Base-by-base conservation (phyloP, 148 eudicot genomes). In the Polygonum aviculare region DNA sequence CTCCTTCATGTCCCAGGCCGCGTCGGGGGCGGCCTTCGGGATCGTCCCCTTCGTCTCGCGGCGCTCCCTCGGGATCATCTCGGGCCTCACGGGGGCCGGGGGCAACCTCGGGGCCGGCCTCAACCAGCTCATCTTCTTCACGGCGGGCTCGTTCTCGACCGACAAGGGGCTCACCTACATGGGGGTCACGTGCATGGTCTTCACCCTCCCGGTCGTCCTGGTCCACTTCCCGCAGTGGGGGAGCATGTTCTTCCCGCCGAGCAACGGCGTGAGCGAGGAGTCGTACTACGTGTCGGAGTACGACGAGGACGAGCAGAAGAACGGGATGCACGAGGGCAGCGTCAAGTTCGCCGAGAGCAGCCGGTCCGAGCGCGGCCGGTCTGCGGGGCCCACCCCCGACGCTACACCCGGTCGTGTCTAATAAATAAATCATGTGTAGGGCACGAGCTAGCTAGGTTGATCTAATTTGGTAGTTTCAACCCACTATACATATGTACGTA, bases 221-320 rank as follows among this genome's bases (percentile, higher is more conserved):
- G 65, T 88, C 38, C 86, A 88, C 71, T 88, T 88, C 60, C 89
- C 91, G 14, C 91, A 86, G 44, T 86, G 91, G 91, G 91, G 91
- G 0, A 77, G 89, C 70, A 86, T 86, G 89, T 83, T 86, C 38
- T 21, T 81, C 0, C 83, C 84, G 4, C 78, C 89, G 5, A 22
- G 80, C 0, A 78, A 81, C 36, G 77, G 62, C 39, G 62, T 55
- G 18, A 35, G 72, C 5, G 91, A 88, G 75, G 89, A 84, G 52
- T 7, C 16, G 3, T 88, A 86, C 62, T 88, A 86, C 9, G 83
- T 33, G 15, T 60, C 87, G 0, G 91, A 88, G 83, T 88, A 81
- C 69, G 75, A 18, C 3, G 87, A 86, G 2, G 82, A 81, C 1
- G 87, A 86, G 79, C 78, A 84, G 78, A 26, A 57, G 5, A 73